phyloP scores from a whole-genome alignment of 257 asterid species.

The Fraxinus quadrangulata region DNA sequence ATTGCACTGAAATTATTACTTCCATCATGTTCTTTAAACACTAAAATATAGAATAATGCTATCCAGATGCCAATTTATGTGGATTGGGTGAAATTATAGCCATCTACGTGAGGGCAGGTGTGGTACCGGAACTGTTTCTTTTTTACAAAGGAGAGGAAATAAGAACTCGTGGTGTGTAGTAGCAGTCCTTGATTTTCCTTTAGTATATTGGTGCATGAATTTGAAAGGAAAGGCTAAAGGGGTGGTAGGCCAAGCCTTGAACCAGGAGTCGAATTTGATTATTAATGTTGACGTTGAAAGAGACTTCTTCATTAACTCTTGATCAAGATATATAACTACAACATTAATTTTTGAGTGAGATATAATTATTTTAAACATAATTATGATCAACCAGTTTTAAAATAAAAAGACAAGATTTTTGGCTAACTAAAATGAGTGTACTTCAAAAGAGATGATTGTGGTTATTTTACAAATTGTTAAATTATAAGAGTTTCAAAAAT shows the following conservation, averaged over 20 bases:
- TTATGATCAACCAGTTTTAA: no score
- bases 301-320: neutral
- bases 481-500: no score
- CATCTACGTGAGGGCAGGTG: neutral
- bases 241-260: conserved; percentile 35
- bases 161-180: conserved; percentile 26
- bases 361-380: neutral
- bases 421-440: no score
- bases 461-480: no score
- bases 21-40: neutral
- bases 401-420: no score
- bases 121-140: conserved; percentile 10
- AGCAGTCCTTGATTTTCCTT: conserved; percentile 35
- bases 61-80: neutral
- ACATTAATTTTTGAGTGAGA: neutral
- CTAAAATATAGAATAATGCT: no score
- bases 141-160: conserved; percentile 30
- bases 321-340: no score
- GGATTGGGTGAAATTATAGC: neutral
- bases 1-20: conserved; percentile 3
- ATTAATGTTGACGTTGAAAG: neutral
- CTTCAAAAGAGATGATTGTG: no score
- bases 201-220: conserved; percentile 34
- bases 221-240: conserved; percentile 32
- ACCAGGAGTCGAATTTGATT: neutral